Evolutionary conservation across 2,329 filamentous ascomycete genomes (phyloP).

Genomic region (Fusarium stilboides): DNA sequence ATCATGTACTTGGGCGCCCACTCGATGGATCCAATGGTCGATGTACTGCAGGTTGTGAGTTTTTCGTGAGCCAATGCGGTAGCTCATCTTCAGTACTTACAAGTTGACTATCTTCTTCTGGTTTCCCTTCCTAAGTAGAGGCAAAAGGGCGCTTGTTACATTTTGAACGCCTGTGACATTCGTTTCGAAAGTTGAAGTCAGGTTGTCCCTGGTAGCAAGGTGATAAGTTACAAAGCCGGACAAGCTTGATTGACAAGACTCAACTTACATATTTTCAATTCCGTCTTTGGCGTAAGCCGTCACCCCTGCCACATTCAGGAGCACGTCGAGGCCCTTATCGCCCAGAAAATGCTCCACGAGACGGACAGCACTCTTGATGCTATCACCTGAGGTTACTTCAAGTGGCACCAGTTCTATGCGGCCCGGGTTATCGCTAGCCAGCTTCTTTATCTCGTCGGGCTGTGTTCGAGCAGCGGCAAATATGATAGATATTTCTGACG

Average conservation of each 20-base stretch:
- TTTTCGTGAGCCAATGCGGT: neutral
- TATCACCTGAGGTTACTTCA: slow-evolving; percentile 50
- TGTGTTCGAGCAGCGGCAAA: slow-evolving; percentile 2
- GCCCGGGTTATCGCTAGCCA: neutral
- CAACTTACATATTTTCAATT: slow-evolving; percentile 2
- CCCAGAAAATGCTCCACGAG: slow-evolving; percentile 52
- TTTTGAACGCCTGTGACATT: slow-evolving; percentile 22
- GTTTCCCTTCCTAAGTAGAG: slow-evolving; percentile 55
- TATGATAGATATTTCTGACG: slow-evolving; percentile 4
- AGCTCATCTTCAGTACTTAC: slow-evolving; percentile 43
- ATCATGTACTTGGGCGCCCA: slow-evolving; percentile 40
- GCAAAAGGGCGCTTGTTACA: slow-evolving; percentile 56
- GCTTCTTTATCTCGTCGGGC: neutral
- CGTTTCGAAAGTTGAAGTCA: slow-evolving; percentile 3
- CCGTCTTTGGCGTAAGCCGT: neutral
- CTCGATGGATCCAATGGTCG: slow-evolving; percentile 52
- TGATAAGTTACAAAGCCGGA: neutral
- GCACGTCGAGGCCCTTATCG: slow-evolving; percentile 60
- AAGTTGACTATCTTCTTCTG: slow-evolving; percentile 62
- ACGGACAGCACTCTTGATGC: slow-evolving; percentile 53
- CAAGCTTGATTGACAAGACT: neutral
- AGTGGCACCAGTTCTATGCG: slow-evolving; percentile 52
- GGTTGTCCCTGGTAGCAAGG: slow-evolving; percentile 7
- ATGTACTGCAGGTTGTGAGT: neutral
- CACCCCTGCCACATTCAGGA: slow-evolving; percentile 61